Evolutionary conservation across 2,329 filamentous ascomycete genomes (phyloP), one percentile per base, ranked within the genome.

Genomic region (Corniculantispora saksenae): DNA sequence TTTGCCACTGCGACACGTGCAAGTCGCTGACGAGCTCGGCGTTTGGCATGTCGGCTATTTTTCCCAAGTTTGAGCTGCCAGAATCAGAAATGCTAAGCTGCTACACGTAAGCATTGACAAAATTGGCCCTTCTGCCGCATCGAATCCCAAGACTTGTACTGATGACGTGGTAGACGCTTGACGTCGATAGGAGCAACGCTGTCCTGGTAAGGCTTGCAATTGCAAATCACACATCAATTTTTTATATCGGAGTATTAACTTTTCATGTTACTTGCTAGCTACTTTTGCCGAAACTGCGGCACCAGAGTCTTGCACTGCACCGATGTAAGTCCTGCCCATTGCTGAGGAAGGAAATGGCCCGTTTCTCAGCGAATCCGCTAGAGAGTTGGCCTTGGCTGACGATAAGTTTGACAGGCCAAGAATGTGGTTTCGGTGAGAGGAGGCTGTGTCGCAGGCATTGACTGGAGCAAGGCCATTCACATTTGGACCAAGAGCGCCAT

Each of bases 1-100:
- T 91, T 72, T 92, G 89, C 77, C 90, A 91, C 77, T 92, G 90
- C 75, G 77, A 80, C 63, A 84, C 89, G 72, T 92, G 89, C 75
- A 84, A 86, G 56, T 82, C 84, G 65, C 89, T 91, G 77, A 86
- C 87, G 35, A 81, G 85, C 62, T 88, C 87, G 9, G 87, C 89
- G 1, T 91, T 89, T 75, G 89, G 89, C 32, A 85, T 88, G 38
- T 89, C 87, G 43, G 89, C 89, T 69, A 90, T 91, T 66, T 92
- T 91, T 70, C 89, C 89, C 1, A 80, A 80, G n/a, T 91, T 91
- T 66, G 73, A 79, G 12, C 77, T 91, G 32, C 86, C 87, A 0
- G 74, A 76, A 45, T 76, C 73, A 19, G 79, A 82, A 25, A 67
- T 80, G 55, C 70, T 89, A 68, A 83, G 82, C 65, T 84, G 83